phyloP scores from a whole-genome alignment of 2,329 filamentous ascomycete species.

The Boeremia exigua region DNA sequence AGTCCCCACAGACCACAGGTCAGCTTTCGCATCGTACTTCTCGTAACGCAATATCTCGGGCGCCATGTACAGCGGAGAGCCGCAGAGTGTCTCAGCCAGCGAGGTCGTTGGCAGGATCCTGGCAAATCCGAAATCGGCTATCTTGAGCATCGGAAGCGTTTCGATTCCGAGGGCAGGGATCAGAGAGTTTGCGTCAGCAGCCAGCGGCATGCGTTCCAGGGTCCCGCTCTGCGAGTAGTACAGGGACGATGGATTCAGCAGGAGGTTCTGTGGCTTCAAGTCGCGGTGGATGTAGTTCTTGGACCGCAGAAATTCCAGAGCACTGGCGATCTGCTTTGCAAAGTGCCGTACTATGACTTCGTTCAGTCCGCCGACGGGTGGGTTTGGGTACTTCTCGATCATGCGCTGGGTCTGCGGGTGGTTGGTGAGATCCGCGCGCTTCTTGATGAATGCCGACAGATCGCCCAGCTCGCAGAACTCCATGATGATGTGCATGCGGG shows the following conservation, averaged over 20 bases:
- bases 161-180: slow-evolving; percentile 80
- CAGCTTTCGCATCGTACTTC: slow-evolving; percentile 95
- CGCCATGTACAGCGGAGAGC: slow-evolving; percentile 97
- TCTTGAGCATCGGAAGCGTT: slow-evolving; percentile 93
- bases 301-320: slow-evolving; percentile 83
- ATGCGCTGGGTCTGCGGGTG: slow-evolving; percentile 87
- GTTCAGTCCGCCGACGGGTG: slow-evolving; percentile 82
- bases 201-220: slow-evolving; percentile 68
- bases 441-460: slow-evolving; percentile 94
- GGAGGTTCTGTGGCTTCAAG: slow-evolving; percentile 94
- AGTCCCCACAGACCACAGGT: slow-evolving; percentile 96
- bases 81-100: slow-evolving; percentile 93
- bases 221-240: slow-evolving; percentile 63
- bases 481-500: slow-evolving; percentile 96
- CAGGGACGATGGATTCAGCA: slow-evolving; percentile 80
- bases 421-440: slow-evolving; percentile 78
- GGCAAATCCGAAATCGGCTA: slow-evolving; percentile 98
- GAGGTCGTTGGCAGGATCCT: slow-evolving; percentile 88
- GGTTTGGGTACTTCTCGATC: slow-evolving; percentile 90
- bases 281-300: slow-evolving; percentile 94
- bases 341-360: slow-evolving; percentile 98
- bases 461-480: slow-evolving; percentile 98
- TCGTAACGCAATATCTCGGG: slow-evolving; percentile 97
- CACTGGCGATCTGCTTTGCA: slow-evolving; percentile 90
- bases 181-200: slow-evolving; percentile 80